phyloP scores from a whole-genome alignment of 441 rosid species.

The Bocquillonia castaneifolia region DNA sequence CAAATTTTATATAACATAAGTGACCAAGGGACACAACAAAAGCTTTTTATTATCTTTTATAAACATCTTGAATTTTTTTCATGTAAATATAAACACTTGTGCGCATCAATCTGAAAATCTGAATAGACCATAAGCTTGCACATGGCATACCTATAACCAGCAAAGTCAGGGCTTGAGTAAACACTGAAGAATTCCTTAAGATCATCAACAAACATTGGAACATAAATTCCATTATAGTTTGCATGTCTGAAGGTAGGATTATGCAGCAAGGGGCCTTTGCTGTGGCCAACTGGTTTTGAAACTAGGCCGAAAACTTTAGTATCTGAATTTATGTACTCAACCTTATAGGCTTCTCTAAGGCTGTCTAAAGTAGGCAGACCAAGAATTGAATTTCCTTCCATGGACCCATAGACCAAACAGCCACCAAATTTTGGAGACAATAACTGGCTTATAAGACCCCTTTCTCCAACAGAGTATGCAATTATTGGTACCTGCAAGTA shows the following conservation, averaged over 20 bases:
- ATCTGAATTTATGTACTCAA: slow-evolving; percentile 40
- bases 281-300: slow-evolving; percentile 61
- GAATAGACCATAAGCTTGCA: too few species aligned
- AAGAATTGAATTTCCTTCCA: slow-evolving; percentile 42
- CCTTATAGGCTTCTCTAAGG: slow-evolving; percentile 44
- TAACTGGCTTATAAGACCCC: slow-evolving; percentile 53
- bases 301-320: slow-evolving; percentile 55
- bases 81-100: too few species aligned
- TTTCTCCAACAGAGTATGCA: slow-evolving; percentile 49
- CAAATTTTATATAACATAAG: too few species aligned
- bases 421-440: slow-evolving; percentile 59
- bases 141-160: slow-evolving; percentile 55
- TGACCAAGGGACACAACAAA: too few species aligned
- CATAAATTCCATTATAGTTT: slow-evolving; percentile 50
- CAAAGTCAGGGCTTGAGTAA: slow-evolving; percentile 47
- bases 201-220: slow-evolving; percentile 53
- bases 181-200: slow-evolving; percentile 44
- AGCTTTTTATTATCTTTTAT: too few species aligned
- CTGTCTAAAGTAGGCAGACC: slow-evolving; percentile 51
- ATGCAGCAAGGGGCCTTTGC: slow-evolving; percentile 54
- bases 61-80: too few species aligned
- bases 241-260: slow-evolving; percentile 46
- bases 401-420: slow-evolving; percentile 49
- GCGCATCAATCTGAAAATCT: too few species aligned
- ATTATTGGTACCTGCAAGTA: slow-evolving; percentile 45